Base-by-base conservation (phyloP, 2,329 filamentous ascomycete species). In the Cucurbitaria berberidis region DNA sequence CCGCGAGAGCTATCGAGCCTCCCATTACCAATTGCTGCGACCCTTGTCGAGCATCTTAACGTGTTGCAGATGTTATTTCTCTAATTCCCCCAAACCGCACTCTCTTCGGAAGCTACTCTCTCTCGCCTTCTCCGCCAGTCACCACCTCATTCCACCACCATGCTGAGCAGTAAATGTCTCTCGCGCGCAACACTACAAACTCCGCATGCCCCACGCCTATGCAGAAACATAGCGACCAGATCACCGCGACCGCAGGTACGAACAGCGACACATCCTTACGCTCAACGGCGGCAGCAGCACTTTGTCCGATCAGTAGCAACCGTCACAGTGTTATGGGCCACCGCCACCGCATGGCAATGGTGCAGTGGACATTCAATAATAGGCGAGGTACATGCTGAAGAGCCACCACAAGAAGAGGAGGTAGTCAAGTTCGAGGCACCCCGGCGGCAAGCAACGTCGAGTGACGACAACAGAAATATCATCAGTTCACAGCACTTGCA, bases 401-500 rank as follows among this genome's bases (percentile, higher is more conserved):
- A 78, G 50, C 78, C 77, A 5, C 63, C 75, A n/a, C 83, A 75
- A 5, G 64, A 72, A n/a, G 75, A 77, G 55, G 71, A 83, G 0
- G 81, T 87, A 47, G 68, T 91, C 35, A 79, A 85, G 52, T 89
- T 91, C 59, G 90, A 96, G 75, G 83, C 87, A 70, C 76, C 85
- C 21, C 81, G 86, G 57, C 80, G 82, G 56, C 79, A 77, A 50
- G 72, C 77, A 2, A 65, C 66, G 1, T 87, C 86, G 6, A 86
- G 86, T 60, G 90, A 93, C 73, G 88, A 91, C 59, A 87, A 88
- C 58, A 78, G 89, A 51, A 89, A 92, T 49, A 76, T 89, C 51
- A 86, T 96, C 63, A 93, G 89, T 69, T 90, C 89, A 10, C 91
- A 96, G 72, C 91, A 96, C 76, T 78, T 91, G 5, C 93, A 97